Percentiles rank a stretch among this genome's conserved stretches.
These are phyloP conservation scores for Sclerotinia spermophila DNA, from an alignment of 2,329 filamentous ascomycete species.

Conservation along the genomic window DNA sequence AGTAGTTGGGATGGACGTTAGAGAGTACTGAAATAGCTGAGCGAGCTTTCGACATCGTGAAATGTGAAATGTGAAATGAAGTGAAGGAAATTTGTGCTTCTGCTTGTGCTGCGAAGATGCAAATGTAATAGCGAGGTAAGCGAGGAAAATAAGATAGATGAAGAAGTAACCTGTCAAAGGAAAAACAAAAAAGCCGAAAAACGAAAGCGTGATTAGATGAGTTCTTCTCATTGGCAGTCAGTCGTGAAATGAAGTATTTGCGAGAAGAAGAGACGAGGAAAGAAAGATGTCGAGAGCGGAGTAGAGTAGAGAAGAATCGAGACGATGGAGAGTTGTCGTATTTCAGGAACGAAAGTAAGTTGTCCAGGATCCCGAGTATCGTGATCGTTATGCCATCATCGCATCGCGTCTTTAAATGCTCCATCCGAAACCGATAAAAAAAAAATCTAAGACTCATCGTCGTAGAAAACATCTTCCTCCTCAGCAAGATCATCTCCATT, in stretches of 20 bases:
- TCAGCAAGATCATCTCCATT: neutral
- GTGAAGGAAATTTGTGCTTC: neutral
- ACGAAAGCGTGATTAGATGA: neutral
- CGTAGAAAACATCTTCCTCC: neutral
- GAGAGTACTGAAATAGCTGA: neutral
- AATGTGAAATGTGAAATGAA: neutral
- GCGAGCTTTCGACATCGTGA: neutral
- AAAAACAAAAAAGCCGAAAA: neutral
- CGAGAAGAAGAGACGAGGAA: neutral
- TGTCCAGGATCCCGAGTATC: neutral
- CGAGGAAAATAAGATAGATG: neutral
- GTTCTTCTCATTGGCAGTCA: neutral
- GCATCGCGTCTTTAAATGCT: neutral
- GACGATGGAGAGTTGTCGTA: neutral
- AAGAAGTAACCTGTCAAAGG: neutral
- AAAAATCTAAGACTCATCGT: neutral
- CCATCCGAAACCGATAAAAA: neutral
- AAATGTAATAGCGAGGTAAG: neutral
- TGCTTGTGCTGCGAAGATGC: too few relatives aligned
- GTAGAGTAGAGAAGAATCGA: neutral
- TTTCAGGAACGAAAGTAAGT: neutral
- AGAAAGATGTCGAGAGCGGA: neutral
- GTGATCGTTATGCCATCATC: too few relatives aligned
- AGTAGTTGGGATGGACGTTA: too few relatives aligned
- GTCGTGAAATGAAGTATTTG: neutral